A percentile compares a stretch with the other conserved stretches of the same genome.
These are phyloP conservation scores for Pyricularia pennisetigena DNA, from an alignment of 2,329 filamentous ascomycete genomes.

Conservation along the genomic window DNA sequence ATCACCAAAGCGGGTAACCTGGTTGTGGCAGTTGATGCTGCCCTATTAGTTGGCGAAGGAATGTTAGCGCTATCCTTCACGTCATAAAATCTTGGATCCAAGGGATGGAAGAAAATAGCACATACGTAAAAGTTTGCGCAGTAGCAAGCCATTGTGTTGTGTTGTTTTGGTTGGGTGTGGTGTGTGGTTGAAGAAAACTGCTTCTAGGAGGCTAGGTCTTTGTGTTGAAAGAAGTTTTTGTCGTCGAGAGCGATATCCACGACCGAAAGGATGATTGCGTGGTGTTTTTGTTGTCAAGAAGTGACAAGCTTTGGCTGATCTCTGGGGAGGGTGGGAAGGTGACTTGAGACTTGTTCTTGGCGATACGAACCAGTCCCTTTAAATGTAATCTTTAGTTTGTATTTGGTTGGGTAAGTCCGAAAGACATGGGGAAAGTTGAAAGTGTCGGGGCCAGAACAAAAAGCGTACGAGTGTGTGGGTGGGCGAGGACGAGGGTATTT, in stretches of 20 bases:
- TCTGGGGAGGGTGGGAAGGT: not conserved
- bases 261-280: not conserved
- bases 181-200: not conserved
- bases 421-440: not conserved
- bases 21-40: conserved; percentile 3
- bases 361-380: not conserved
- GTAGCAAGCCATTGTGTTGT: conserved; percentile 4
- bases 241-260: not conserved
- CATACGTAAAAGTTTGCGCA: conserved; percentile 5
- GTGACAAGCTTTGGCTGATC: not conserved
- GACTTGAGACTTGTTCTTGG: not conserved
- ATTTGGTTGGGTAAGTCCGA: not conserved
- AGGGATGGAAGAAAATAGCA: not conserved
- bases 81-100: not conserved
- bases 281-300: not conserved
- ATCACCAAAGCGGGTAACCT: not conserved
- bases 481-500: not conserved
- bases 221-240: not conserved
- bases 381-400: not conserved
- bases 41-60: not conserved
- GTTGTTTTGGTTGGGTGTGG: not conserved
- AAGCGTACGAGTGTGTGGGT: not conserved
- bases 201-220: not conserved
- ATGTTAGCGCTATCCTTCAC: not conserved
- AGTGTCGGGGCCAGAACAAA: not conserved